Evolutionary conservation across 179 eudicot species (phyloP).

Genomic region (Spergularia azorica): DNA sequence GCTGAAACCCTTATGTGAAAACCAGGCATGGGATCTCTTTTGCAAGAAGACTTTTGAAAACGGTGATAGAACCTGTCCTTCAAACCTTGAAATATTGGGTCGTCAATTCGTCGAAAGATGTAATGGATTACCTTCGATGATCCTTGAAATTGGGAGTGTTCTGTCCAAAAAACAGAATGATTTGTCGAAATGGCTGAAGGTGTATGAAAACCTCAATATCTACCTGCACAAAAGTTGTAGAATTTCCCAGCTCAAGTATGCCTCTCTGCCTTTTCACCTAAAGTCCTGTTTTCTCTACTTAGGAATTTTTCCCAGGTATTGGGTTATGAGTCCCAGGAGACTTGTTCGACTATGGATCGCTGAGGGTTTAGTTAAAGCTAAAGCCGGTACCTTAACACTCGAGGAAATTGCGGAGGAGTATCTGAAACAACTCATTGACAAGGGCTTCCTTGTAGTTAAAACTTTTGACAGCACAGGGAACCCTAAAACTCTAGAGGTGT

Average conservation of each 20-base stretch:
- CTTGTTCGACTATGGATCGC: constrained; percentile 42
- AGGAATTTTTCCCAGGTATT: constrained; percentile 34
- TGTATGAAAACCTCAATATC: constrained; percentile 18
- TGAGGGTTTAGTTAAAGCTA: constrained; percentile 26
- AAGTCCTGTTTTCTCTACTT: constrained; percentile 39
- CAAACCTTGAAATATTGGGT: constrained; percentile 5
- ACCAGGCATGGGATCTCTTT: constrained; percentile 35
- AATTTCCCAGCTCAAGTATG: constrained; percentile 22
- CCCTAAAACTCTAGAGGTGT: constrained; percentile 19
- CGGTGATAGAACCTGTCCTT: constrained; percentile 8
- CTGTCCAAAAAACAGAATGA: constrained; percentile 18
- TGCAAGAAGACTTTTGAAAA: constrained; percentile 29
- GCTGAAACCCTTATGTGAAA: constrained; percentile 19
- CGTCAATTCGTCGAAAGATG: constrained; percentile 25
- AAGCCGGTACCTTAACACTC: not conserved
- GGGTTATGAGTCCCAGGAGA: constrained; percentile 6
- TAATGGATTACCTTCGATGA: constrained; percentile 37
- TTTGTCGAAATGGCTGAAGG: constrained; percentile 28
- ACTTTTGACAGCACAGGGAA: not conserved
- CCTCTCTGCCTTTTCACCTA: constrained; percentile 23
- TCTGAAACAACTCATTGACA: constrained; percentile 21
- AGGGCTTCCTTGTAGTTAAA: constrained; percentile 29
- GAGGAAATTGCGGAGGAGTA: constrained; percentile 36
- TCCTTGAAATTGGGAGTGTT: constrained; percentile 26
- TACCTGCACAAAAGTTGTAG: constrained; percentile 13